phyloP scores from a whole-genome alignment of 768 basidiomycete genomes.

The Rhodotorula graminis region DNA sequence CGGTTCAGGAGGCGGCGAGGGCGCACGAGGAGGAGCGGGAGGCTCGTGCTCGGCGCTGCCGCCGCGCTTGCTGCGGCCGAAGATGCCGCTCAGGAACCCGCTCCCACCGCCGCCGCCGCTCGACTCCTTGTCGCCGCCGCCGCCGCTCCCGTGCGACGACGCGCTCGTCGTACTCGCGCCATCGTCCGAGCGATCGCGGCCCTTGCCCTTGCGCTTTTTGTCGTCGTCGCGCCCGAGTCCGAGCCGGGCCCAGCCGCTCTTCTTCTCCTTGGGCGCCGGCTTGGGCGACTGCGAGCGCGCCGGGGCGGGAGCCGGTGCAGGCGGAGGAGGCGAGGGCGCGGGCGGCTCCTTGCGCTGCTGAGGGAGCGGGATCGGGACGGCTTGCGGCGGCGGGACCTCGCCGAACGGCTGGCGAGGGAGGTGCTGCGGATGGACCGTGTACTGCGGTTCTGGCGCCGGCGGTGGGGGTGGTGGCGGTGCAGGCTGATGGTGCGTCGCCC shows the following conservation, averaged over 20 bases:
- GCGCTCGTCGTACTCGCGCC: constrained; percentile 23
- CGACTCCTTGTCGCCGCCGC: constrained; percentile 20
- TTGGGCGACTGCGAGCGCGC: constrained; percentile 49
- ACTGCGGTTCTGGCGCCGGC: constrained; percentile 53
- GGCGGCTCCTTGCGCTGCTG: background rate
- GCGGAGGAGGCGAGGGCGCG: background rate
- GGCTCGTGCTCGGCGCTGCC: constrained; percentile 54
- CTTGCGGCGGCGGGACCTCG: constrained; percentile 40
- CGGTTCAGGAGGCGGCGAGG: constrained; percentile 14
- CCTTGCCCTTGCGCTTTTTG: constrained; percentile 43
- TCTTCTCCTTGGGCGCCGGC: constrained; percentile 68
- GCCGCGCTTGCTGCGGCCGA: constrained; percentile 71
- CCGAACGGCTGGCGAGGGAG: constrained; percentile 44
- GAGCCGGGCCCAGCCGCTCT: constrained; percentile 49
- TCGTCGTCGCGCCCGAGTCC: constrained; percentile 54
- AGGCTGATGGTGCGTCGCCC: constrained; percentile 38
- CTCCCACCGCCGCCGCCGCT: background rate
- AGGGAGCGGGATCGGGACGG: constrained; percentile 42
- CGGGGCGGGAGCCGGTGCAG: background rate
- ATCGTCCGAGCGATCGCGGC: constrained; percentile 42
- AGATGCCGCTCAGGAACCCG: constrained; percentile 85
- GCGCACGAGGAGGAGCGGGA: constrained; percentile 26
- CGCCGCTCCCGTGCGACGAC: background rate
- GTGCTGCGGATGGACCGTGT: constrained; percentile 59
- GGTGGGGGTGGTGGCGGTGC: constrained; percentile 43